Evolutionary conservation across 495 filamentous ascomycete genomes (phyloP), one percentile per base, ranked within the genome.

Genomic region (Neurospora tetraspora): DNA sequence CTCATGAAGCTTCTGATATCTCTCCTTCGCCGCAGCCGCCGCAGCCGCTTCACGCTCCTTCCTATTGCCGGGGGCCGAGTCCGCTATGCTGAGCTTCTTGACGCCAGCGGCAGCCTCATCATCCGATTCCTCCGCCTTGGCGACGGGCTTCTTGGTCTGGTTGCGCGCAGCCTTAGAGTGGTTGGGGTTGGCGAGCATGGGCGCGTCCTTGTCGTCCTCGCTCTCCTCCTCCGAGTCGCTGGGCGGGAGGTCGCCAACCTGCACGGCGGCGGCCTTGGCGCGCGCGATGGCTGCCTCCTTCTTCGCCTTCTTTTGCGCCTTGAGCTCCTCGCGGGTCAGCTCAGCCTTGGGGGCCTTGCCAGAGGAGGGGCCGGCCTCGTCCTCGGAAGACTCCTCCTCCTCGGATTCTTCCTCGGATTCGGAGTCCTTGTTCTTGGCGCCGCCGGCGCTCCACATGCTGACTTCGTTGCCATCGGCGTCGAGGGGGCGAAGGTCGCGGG

Each of bases 1-100:
- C 72, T 93, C 93, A 77, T 99, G 96, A 75, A 98, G 80, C 86
- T 98, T 97, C 87, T 91, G 87, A 78, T 97, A 98, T 71, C 91
- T 86, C 85, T 97, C 94, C 78, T 93, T 93, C 10, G 93, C 93
- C 80, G 93, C 91, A 75, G 91, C 90, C 0, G 94, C 94, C 84
- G 97, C 90, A 36, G 96, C 74, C 0, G 96, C 93, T 84, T 98
- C 96, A 18, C 94, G 86, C 88, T 98, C 95, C 45, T 91, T 88
- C 38, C 95, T 87, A 70, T 89, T 94, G 43, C 53, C 53, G 4
- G 53, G 53, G 2, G 84, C 79, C 16, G 80, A 74, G 74, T 83
- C 76, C 71, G 75, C 77, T n/a, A 80, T 76, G 34, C 68, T 76
- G 72, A 85, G 70, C 71, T 85, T 84, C 79, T 83, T 83, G 69